A percentile compares a stretch with the other conserved stretches of the same genome.
Conservation (phyloP, 148 eudicot species). For the Beta vulgaris region DNA sequence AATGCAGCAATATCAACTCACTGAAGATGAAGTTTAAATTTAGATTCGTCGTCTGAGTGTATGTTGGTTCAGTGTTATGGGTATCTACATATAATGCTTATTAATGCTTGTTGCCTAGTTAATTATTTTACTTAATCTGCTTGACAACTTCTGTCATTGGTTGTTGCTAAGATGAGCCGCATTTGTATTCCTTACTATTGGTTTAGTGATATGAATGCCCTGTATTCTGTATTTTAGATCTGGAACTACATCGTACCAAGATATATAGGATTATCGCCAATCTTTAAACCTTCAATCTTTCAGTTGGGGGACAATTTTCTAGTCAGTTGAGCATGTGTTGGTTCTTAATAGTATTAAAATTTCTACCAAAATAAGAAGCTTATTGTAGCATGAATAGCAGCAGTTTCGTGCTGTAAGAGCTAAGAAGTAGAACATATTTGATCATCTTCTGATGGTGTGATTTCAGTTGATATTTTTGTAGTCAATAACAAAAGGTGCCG, state of each 20-base stretch:
- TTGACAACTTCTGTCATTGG: slow-evolving; percentile 14
- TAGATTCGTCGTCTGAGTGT: neutral
- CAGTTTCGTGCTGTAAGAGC: too few relatives aligned
- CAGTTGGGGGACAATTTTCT: neutral
- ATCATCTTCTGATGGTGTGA: too few relatives aligned
- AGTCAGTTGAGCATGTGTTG: neutral
- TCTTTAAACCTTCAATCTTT: neutral
- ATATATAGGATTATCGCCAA: neutral
- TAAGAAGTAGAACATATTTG: too few relatives aligned
- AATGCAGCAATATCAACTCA: slow-evolving; percentile 35
- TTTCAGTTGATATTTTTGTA: too few relatives aligned
- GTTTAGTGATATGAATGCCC: slow-evolving; percentile 3
- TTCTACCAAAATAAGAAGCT: too few relatives aligned
- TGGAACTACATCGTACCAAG: neutral
- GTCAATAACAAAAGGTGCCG: too few relatives aligned
- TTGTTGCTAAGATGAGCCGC: neutral
- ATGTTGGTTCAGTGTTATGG: neutral
- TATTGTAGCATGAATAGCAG: too few relatives aligned
- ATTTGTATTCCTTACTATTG: slow-evolving; percentile 6
- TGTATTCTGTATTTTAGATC: neutral
- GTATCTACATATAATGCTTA: neutral
- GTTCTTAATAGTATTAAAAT: too few relatives aligned
- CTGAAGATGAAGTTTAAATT: slow-evolving; percentile 29
- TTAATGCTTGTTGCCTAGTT: neutral
- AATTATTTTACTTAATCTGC: neutral